A percentile compares a stretch with the other conserved stretches of the same genome.
These are phyloP conservation scores for Gossypium ekmanianum DNA, from an alignment of 345 rosid genomes.

Conservation along the genomic window DNA sequence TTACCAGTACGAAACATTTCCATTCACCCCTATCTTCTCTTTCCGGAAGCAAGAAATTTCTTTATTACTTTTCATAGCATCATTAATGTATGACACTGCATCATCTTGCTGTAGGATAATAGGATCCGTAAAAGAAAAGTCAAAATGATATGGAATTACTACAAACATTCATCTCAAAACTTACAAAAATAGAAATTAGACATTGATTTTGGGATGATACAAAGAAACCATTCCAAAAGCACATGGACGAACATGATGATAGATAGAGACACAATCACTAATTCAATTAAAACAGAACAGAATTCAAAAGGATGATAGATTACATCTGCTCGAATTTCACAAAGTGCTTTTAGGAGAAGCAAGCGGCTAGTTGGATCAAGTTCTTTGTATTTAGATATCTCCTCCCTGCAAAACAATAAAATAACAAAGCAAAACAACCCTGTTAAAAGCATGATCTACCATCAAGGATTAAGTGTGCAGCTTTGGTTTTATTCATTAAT, in stretches of 20 bases:
- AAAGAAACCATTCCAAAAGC: background rate
- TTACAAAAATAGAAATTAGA: background rate
- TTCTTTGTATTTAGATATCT: constrained; percentile 53
- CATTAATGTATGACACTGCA: constrained; percentile 48
- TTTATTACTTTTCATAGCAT: constrained; percentile 43
- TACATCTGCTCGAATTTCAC: constrained; percentile 84
- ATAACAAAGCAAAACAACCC: constrained; percentile 11
- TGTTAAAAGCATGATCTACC: constrained; percentile 2
- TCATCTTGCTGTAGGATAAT: constrained; percentile 65
- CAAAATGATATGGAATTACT: constrained; percentile 7
- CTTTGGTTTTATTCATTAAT: constrained; percentile 9
- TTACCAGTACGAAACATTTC: constrained; percentile 75
- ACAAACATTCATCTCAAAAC: constrained; percentile 9
- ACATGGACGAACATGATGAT: background rate
- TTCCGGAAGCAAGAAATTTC: constrained; percentile 51
- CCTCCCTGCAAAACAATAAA: constrained; percentile 48
- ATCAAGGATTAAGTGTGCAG: constrained; percentile 2
- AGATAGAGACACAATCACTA: background rate
- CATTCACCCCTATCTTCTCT: constrained; percentile 61
- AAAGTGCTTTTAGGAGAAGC: constrained; percentile 66
- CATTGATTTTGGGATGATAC: background rate
- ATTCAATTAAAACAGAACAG: constrained; percentile 8
- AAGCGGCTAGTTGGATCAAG: constrained; percentile 60
- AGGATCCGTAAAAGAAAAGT: constrained; percentile 9
- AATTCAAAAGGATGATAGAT: constrained; percentile 10